Evolutionary conservation across 139 green algal genomes (phyloP).

Genomic region (Ettlia oleoabundans): DNA sequence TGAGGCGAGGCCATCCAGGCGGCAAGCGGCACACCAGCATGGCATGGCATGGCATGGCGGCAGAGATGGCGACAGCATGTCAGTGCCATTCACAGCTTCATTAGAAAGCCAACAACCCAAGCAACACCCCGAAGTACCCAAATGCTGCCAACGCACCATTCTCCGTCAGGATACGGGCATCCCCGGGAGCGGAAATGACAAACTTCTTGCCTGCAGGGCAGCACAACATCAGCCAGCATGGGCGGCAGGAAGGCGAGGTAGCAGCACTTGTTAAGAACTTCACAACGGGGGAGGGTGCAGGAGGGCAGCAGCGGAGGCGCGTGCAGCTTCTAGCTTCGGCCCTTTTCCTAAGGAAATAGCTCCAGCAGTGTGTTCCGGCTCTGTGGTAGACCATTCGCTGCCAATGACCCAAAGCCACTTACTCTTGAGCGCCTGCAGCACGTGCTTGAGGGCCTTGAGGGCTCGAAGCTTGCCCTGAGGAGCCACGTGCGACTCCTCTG

Average conservation of each 20-base stretch:
- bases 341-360: too few relatives aligned
- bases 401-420: not conserved
- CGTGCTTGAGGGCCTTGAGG: conserved; percentile 70
- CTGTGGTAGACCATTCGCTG: not conserved
- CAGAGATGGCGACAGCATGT: too few relatives aligned
- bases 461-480: conserved; percentile 50
- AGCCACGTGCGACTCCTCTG: conserved; percentile 24
- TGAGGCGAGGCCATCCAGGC: not conserved
- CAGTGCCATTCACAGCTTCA: too few relatives aligned
- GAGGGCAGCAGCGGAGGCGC: not conserved
- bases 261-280: too few relatives aligned
- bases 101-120: too few relatives aligned
- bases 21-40: not conserved
- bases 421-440: conserved; percentile 66
- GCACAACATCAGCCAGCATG: not conserved
- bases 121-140: too few relatives aligned
- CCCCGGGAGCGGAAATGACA: conserved; percentile 61
- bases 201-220: conserved; percentile 68
- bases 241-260: too few relatives aligned
- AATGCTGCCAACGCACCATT: not conserved
- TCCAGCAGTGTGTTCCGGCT: too few relatives aligned
- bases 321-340: not conserved
- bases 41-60: not conserved
- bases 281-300: too few relatives aligned
- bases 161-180: conserved; percentile 4